A percentile compares a stretch with the other conserved stretches of the same genome.
phyloP scores from a whole-genome alignment of 2,329 filamentous ascomycete species.

The Cytospora piceicola region DNA sequence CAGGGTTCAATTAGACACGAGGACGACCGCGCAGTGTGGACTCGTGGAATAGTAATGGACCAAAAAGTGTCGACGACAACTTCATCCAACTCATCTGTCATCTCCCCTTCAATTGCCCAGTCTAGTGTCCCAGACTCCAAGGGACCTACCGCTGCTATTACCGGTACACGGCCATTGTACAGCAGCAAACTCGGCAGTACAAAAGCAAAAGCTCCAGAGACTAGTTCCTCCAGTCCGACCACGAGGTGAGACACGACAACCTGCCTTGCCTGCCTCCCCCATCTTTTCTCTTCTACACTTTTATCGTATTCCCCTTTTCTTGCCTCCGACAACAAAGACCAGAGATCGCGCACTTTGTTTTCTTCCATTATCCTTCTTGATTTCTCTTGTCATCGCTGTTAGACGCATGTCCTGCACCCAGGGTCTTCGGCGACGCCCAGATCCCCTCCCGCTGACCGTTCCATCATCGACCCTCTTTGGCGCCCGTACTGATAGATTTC shows the following conservation, averaged over 20 bases:
- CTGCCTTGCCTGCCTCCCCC: constrained; percentile 32
- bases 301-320: constrained; percentile 17
- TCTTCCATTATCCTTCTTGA: constrained; percentile 3
- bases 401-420: constrained; percentile 17
- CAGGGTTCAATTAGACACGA: constrained; percentile 27
- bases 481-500: constrained; percentile 17
- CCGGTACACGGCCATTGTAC: constrained; percentile 36
- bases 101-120: constrained; percentile 11
- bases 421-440: constrained; percentile 8
- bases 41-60: constrained; percentile 28
- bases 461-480: constrained; percentile 17
- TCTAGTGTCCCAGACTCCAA: constrained; percentile 14
- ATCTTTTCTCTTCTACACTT: constrained; percentile 30
- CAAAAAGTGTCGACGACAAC: constrained; percentile 26
- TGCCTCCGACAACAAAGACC: constrained; percentile 32
- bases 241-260: constrained; percentile 42
- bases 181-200: constrained; percentile 41
- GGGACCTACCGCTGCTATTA: constrained; percentile 17
- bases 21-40: constrained; percentile 23
- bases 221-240: constrained; percentile 35
- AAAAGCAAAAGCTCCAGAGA: constrained; percentile 34
- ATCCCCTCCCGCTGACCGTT: constrained; percentile 10
- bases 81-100: constrained; percentile 16
- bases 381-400: constrained; percentile 11
- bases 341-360: constrained; percentile 21